phyloP scores from a whole-genome alignment of 257 asterid species.

The Fraxinus excelsior region DNA sequence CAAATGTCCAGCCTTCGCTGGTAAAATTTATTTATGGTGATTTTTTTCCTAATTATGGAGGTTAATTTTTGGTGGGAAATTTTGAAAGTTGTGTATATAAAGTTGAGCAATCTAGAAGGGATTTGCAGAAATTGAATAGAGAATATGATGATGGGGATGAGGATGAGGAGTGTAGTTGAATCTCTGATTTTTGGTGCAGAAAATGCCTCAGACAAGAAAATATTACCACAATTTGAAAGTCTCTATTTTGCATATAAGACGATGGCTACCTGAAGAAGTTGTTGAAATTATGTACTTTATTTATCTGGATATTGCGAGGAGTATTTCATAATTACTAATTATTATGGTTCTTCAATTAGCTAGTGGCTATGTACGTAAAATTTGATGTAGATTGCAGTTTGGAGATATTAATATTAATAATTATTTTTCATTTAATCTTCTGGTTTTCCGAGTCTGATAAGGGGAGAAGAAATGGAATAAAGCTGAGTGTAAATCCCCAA shows the following conservation, averaged over 20 bases:
- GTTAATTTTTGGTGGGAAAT: constrained; percentile 4
- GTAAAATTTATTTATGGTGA: background rate
- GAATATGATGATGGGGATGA: background rate
- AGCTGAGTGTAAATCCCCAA: too few species aligned
- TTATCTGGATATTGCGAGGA: background rate
- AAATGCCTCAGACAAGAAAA: constrained; percentile 1
- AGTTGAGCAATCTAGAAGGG: background rate
- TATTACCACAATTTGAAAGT: background rate
- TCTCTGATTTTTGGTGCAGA: constrained; percentile 30
- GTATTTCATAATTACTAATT: background rate
- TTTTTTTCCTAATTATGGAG: background rate
- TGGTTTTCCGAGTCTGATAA: too few species aligned
- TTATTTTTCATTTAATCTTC: background rate
- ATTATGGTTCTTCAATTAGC: background rate
- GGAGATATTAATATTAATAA: background rate
- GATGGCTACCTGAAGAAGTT: constrained; percentile 5
- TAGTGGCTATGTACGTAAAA: background rate
- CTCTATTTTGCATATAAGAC: background rate
- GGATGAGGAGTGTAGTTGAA: background rate
- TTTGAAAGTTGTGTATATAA: constrained; percentile 26
- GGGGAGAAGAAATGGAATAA: too few species aligned
- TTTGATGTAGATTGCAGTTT: background rate
- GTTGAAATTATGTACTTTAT: background rate
- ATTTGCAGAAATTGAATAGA: background rate
- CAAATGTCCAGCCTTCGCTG: background rate